Percentiles rank a stretch among this genome's conserved stretches.
Evolutionary conservation across 2,329 filamentous ascomycete species (phyloP).

Genomic region (Gremmenia infestans): DNA sequence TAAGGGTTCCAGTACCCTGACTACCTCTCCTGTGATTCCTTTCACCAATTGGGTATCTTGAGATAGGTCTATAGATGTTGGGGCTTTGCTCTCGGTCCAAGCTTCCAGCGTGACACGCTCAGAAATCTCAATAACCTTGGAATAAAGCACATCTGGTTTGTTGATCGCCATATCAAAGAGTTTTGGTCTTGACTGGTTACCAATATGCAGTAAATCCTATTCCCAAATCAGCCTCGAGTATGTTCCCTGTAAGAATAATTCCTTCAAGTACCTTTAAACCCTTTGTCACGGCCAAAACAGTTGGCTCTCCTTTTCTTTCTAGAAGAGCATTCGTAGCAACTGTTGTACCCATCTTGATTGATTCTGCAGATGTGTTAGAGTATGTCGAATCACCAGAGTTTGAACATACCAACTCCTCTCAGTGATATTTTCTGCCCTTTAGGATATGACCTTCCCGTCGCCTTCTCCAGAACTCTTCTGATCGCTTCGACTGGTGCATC

Average conservation of each 20-base stretch:
- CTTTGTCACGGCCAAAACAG: constrained; percentile 65
- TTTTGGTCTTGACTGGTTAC: constrained; percentile 66
- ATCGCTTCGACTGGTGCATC: constrained; percentile 78
- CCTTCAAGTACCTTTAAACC: constrained; percentile 49
- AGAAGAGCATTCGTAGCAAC: constrained; percentile 73
- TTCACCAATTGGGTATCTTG: constrained; percentile 42
- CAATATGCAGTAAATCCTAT: constrained; percentile 62
- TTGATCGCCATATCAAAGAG: constrained; percentile 67
- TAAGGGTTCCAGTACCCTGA: constrained; percentile 15
- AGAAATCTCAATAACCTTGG: constrained; percentile 63
- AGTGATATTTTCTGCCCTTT: constrained; percentile 49
- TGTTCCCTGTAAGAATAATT: no score
- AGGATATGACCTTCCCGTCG: constrained; percentile 54
- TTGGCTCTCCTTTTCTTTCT: constrained; percentile 65
- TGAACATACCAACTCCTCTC: neutral
- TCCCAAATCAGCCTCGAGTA: neutral
- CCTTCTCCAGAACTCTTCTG: constrained; percentile 55
- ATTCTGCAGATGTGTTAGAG: constrained; percentile 41
- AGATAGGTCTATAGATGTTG: neutral
- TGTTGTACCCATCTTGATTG: constrained; percentile 71
- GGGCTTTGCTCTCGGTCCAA: constrained; percentile 48
- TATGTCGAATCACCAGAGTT: neutral
- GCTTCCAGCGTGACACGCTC: constrained; percentile 69
- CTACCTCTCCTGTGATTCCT: constrained; percentile 18
- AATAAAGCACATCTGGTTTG: constrained; percentile 63